Percentiles rank a stretch among this genome's conserved stretches.
phyloP scores from a whole-genome alignment of 805 yeast species.

The Komagataella ulmi region DNA sequence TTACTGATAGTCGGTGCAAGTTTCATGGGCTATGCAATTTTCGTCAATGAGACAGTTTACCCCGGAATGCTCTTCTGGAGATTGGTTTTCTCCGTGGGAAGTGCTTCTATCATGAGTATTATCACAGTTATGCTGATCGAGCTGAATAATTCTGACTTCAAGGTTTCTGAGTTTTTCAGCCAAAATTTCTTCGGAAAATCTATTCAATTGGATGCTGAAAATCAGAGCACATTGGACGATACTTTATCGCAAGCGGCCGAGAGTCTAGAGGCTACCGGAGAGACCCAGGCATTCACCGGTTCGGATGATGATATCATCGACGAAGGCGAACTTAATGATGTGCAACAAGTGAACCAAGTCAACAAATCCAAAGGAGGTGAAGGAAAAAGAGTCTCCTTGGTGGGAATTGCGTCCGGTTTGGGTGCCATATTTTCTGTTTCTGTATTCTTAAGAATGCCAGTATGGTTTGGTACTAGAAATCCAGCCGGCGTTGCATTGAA shows the following conservation, averaged over 20 bases:
- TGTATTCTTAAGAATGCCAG: conserved; percentile 42
- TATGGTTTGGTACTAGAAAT: conserved; percentile 23
- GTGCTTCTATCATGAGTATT: conserved; percentile 30
- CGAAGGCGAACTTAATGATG: conserved; percentile 1
- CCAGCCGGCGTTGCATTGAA: conserved; percentile 31
- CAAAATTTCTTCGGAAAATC: background rate
- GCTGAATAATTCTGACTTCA: conserved; percentile 28
- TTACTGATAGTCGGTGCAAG: conserved; percentile 32
- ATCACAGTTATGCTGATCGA: conserved; percentile 36
- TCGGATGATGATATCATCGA: conserved; percentile 6
- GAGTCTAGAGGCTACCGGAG: conserved; percentile 3
- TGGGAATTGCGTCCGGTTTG: conserved; percentile 49
- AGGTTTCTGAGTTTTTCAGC: conserved; percentile 13
- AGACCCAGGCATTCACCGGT: conserved; percentile 2
- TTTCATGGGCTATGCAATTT: conserved; percentile 32
- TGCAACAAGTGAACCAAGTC: conserved; percentile 7
- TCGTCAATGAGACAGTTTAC: conserved; percentile 23
- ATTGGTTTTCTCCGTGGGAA: conserved; percentile 48
- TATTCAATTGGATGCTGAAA: conserved; percentile 24
- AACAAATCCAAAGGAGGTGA: conserved; percentile 17
- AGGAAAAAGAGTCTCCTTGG: conserved; percentile 45
- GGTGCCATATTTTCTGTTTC: conserved; percentile 58
- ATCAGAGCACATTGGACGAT: conserved; percentile 2
- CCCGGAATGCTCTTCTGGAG: conserved; percentile 41
- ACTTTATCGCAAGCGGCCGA: conserved; percentile 9